A percentile compares a stretch with the other conserved stretches of the same genome.
phyloP scores from a whole-genome alignment of 768 basidiomycete genomes.

The Lactarius sanguifluus region DNA sequence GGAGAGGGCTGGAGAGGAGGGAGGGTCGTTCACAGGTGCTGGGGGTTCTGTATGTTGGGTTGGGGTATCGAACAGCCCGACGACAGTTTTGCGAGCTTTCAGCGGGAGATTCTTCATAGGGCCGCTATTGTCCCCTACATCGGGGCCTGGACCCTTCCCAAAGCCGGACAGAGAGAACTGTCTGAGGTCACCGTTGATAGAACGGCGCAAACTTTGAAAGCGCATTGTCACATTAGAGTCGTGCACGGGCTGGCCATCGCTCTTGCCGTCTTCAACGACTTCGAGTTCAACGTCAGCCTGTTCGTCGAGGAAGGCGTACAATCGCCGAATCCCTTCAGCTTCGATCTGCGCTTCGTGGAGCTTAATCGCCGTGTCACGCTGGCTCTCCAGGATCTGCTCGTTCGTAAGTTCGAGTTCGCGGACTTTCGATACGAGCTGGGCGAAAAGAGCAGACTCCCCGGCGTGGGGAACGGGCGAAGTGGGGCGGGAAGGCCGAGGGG shows the following conservation, averaged over 20 bases:
- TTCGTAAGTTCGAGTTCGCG: conserved; percentile 77
- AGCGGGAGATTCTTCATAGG: conserved; percentile 14
- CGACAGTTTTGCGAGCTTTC: conserved; percentile 52
- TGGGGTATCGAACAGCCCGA: conserved; percentile 57
- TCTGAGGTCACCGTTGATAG: conserved; percentile 40
- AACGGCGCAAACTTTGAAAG: conserved; percentile 49
- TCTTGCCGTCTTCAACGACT: conserved; percentile 39
- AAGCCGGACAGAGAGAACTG: conserved; percentile 27
- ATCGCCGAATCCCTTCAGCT: conserved; percentile 63
- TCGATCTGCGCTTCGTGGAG: conserved; percentile 71
- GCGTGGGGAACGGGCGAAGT: conserved; percentile 6
- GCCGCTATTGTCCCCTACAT: conserved; percentile 34
- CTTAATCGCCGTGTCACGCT: conserved; percentile 57
- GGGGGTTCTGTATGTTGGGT: conserved; percentile 18
- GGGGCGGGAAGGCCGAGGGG: conserved; percentile 10
- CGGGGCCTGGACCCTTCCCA: conserved; percentile 29
- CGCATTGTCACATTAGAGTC: conserved; percentile 43
- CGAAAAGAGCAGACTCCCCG: conserved; percentile 51
- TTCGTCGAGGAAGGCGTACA: conserved; percentile 67
- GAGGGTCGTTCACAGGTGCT: conserved; percentile 9
- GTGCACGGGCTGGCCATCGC: conserved; percentile 36
- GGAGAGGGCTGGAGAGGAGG: conserved; percentile 26
- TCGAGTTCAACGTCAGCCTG: conserved; percentile 52
- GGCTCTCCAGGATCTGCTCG: conserved; percentile 60
- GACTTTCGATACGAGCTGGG: conserved; percentile 72